Evolutionary conservation across 805 yeast genomes (phyloP).

Genomic region (Metschnikowia chrysomelidarum): DNA sequence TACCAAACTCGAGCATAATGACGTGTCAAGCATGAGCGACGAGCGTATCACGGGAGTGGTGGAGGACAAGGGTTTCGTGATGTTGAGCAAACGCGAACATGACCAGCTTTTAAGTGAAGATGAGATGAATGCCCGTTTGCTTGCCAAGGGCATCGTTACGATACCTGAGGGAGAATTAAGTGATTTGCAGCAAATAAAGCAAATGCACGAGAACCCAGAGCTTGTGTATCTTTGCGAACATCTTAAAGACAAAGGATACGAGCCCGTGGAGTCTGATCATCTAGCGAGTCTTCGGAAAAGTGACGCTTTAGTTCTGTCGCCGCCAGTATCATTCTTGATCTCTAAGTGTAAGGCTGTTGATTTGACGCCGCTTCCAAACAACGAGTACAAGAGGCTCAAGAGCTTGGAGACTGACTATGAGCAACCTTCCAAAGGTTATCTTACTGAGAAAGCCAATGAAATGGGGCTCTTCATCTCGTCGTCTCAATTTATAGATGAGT

Average conservation of each 20-base stretch:
- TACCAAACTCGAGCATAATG: slow-evolving; percentile 28
- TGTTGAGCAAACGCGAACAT: slow-evolving; percentile 28
- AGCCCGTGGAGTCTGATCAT: slow-evolving; percentile 15
- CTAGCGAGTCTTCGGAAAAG: slow-evolving; percentile 14
- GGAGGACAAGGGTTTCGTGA: slow-evolving; percentile 27
- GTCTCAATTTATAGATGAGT: slow-evolving; percentile 28
- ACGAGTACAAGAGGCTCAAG: slow-evolving; percentile 18
- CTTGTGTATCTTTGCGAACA: slow-evolving; percentile 22
- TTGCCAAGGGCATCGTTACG: slow-evolving; percentile 32
- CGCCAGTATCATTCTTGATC: slow-evolving; percentile 25
- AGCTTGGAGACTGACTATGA: slow-evolving; percentile 25
- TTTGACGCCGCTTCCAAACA: slow-evolving; percentile 18
- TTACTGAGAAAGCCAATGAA: slow-evolving; percentile 35
- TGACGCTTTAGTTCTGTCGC: slow-evolving; percentile 19
- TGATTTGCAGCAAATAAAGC: slow-evolving; percentile 13
- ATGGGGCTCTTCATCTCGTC: slow-evolving; percentile 33
- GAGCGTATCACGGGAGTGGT: slow-evolving; percentile 24
- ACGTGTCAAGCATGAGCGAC: slow-evolving; percentile 22
- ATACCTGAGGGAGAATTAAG: slow-evolving; percentile 26
- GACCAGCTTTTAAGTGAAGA: slow-evolving; percentile 29
- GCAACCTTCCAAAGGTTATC: slow-evolving; percentile 33
- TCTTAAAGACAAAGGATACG: slow-evolving; percentile 19
- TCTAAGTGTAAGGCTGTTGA: slow-evolving; percentile 21
- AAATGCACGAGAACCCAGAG: slow-evolving; percentile 22
- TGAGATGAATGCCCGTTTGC: slow-evolving; percentile 33